These are phyloP conservation scores for Oldenlandia corymbosa DNA, from an alignment of 257 asterid genomes.

Conservation along the genomic window DNA sequence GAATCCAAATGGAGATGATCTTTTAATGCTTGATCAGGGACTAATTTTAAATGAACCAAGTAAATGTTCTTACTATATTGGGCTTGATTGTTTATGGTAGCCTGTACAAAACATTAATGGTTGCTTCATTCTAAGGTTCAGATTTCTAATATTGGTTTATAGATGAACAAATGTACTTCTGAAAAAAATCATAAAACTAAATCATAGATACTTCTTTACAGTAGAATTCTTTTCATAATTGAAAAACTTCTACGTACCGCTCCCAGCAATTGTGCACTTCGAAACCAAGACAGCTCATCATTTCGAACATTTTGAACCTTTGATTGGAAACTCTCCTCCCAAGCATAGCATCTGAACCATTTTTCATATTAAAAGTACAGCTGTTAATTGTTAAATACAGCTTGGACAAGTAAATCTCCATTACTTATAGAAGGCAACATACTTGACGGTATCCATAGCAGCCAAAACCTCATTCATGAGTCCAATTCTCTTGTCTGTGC, in stretches of 20 bases:
- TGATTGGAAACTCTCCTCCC: constrained; percentile 85
- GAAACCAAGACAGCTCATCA: constrained; percentile 86
- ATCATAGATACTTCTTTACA: background rate
- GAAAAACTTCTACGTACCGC: constrained; percentile 50
- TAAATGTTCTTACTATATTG: background rate
- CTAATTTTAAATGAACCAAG: background rate
- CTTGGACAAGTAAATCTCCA: constrained; percentile 5
- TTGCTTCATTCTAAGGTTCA: background rate
- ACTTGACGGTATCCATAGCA: constrained; percentile 99
- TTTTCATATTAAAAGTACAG: constrained; percentile 3
- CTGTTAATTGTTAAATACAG: constrained; percentile 16
- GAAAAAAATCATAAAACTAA: background rate
- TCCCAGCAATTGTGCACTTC: constrained; percentile 75
- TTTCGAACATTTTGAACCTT: constrained; percentile 73
- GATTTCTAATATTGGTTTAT: background rate
- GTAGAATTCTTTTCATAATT: constrained; percentile 3
- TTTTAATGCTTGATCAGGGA: background rate
- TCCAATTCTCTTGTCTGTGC: constrained; percentile 93
- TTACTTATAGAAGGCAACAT: constrained; percentile 20
- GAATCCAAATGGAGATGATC: background rate
- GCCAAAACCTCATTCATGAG: constrained; percentile 96
- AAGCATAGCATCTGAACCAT: constrained; percentile 82
- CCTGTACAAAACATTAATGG: background rate
- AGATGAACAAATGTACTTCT: background rate
- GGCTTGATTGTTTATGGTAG: background rate